Percentiles rank a stretch among this genome's conserved stretches.
These are phyloP conservation scores for Perilla frutescens DNA, from an alignment of 257 asterid genomes.

Conservation along the genomic window DNA sequence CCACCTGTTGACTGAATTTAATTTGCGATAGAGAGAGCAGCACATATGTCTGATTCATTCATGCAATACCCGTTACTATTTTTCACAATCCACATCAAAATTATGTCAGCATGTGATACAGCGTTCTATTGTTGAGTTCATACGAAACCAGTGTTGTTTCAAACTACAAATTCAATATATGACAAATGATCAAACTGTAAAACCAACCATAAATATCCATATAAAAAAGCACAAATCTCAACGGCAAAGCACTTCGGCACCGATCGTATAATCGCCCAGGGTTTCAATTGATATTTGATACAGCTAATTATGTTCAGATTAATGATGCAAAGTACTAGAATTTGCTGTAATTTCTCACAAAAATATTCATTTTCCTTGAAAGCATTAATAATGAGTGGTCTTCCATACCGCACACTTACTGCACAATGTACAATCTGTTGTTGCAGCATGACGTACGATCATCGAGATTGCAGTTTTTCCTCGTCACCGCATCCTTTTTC, in stretches of 20 bases:
- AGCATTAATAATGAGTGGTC: conserved; percentile 6
- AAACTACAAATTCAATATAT: conserved; percentile 1
- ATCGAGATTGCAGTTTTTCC: not conserved
- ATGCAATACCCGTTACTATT: not conserved
- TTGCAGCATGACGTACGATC: not conserved
- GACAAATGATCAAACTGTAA: not conserved
- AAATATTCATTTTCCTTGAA: not conserved
- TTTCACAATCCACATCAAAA: not conserved
- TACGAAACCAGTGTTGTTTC: not conserved
- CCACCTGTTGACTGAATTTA: not conserved
- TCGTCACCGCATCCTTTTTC: not conserved
- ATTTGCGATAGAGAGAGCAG: not conserved
- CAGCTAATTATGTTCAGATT: not conserved
- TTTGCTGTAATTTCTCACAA: conserved; percentile 5
- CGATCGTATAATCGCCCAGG: not conserved
- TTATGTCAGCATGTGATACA: not conserved
- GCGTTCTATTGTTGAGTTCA: not conserved
- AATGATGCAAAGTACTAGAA: conserved; percentile 3
- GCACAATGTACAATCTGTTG: not conserved
- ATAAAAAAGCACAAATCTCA: conserved; percentile 15
- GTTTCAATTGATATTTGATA: not conserved
- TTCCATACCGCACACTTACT: not conserved
- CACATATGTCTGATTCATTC: not conserved
- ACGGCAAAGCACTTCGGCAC: conserved; percentile 3
- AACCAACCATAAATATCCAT: conserved; percentile 7